Conservation (phyloP, 1,284 basidiomycete species). For the Serendipita sp. region DNA sequence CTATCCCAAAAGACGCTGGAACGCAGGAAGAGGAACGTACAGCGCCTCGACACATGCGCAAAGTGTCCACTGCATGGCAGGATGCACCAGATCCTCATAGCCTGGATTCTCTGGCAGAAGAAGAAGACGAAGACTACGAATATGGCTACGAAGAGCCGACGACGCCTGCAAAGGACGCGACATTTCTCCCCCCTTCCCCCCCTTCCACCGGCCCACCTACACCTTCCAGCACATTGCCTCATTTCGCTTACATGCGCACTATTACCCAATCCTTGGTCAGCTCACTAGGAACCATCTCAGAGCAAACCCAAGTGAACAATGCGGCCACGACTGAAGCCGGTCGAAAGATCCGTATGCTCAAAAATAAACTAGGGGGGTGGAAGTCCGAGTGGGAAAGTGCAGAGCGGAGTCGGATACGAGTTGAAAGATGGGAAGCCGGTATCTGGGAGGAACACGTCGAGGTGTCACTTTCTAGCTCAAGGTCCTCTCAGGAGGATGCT, state of each 20-base stretch:
- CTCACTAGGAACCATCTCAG: constrained; percentile 64
- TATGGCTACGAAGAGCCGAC: constrained; percentile 24
- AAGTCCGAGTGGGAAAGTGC: constrained; percentile 66
- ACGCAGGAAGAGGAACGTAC: not conserved
- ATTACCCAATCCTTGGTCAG: constrained; percentile 55
- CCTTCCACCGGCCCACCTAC: constrained; percentile 34
- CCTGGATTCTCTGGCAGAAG: constrained; percentile 1
- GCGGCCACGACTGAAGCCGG: constrained; percentile 70
- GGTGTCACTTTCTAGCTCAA: constrained; percentile 6
- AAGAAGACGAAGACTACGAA: constrained; percentile 26
- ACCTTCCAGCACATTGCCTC: constrained; percentile 40
- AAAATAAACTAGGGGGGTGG: constrained; percentile 67
- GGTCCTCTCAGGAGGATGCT: constrained; percentile 18
- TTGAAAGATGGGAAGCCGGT: constrained; percentile 64
- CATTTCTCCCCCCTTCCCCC: constrained; percentile 28
- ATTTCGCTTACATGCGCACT: constrained; percentile 53
- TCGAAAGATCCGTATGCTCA: constrained; percentile 62
- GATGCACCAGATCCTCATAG: not conserved
- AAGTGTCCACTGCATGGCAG: not conserved
- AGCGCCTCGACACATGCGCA: not conserved
- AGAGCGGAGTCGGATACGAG: constrained; percentile 54
- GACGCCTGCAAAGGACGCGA: constrained; percentile 24
- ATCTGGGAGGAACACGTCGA: constrained; percentile 27
- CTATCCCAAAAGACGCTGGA: constrained; percentile 11
- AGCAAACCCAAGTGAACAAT: constrained; percentile 71